Evolutionary conservation across 208 protist species (phyloP).

Genomic region (Blastocrithidia nonstop): DNA sequence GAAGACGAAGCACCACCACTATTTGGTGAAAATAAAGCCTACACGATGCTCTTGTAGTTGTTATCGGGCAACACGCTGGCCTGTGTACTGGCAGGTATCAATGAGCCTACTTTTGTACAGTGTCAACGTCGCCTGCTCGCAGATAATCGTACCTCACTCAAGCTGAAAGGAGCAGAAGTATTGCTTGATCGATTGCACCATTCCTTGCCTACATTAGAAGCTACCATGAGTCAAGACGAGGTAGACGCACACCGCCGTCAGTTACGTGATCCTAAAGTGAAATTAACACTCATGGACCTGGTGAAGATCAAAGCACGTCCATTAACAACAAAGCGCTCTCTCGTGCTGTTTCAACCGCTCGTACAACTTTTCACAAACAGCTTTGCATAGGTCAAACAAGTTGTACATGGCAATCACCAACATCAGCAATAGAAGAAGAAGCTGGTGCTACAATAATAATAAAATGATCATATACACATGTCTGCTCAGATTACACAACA

Average conservation of each 20-base stretch:
- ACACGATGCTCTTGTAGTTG: slow-evolving; percentile 72
- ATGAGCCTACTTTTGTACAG: slow-evolving; percentile 74
- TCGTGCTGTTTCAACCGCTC: slow-evolving; percentile 41
- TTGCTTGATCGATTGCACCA: slow-evolving; percentile 79
- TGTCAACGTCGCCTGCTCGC: slow-evolving; percentile 58
- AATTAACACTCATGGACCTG: slow-evolving; percentile 59
- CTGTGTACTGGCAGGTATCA: slow-evolving; percentile 80
- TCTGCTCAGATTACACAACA: slow-evolving; percentile 11
- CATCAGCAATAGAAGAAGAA: slow-evolving; percentile 1
- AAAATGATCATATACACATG: slow-evolving; percentile 1
- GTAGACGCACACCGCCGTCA: slow-evolving; percentile 52
- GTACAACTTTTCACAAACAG: slow-evolving; percentile 16
- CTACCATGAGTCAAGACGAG: slow-evolving; percentile 61
- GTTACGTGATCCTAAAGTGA: slow-evolving; percentile 64
- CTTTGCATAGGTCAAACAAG: slow-evolving; percentile 7
- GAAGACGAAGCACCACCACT: slow-evolving; percentile 2
- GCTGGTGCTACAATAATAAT: slow-evolving; percentile 3
- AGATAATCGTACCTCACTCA: slow-evolving; percentile 31
- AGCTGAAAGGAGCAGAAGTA: slow-evolving; percentile 73
- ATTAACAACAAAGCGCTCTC: slow-evolving; percentile 69
- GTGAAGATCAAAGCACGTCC: slow-evolving; percentile 72
- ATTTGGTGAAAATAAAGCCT: slow-evolving; percentile 46
- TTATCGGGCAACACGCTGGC: slow-evolving; percentile 80
- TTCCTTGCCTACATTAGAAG: slow-evolving; percentile 70
- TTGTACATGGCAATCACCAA: slow-evolving; percentile 1